Conservation (phyloP, 2,329 filamentous ascomycete genomes). For the Ciborinia camelliae region DNA sequence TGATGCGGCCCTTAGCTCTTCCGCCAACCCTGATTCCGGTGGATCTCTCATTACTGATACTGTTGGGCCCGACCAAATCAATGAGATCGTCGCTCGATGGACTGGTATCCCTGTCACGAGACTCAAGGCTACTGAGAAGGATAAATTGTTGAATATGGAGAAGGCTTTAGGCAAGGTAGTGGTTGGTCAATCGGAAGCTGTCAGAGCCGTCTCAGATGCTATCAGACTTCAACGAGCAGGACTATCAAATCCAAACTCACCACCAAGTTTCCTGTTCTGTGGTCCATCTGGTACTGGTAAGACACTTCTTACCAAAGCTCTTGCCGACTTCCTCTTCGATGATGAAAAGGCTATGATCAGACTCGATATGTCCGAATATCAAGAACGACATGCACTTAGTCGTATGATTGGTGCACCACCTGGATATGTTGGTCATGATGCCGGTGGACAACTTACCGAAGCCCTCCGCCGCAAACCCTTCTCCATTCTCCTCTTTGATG, state of each 20-base stretch:
- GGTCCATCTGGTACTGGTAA: constrained; percentile 98
- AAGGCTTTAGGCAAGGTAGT: constrained; percentile 78
- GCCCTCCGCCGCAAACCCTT: constrained; percentile 90
- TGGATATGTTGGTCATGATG: constrained; percentile 94
- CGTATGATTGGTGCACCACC: constrained; percentile 97
- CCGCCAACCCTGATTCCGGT: constrained; percentile 53
- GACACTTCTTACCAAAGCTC: constrained; percentile 91
- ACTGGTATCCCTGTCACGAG: constrained; percentile 97
- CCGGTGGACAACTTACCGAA: constrained; percentile 93
- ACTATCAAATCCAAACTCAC: constrained; percentile 91
- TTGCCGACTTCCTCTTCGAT: constrained; percentile 97
- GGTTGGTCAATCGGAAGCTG: constrained; percentile 91
- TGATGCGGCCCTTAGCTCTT: constrained; percentile 64
- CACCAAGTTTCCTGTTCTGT: constrained; percentile 97
- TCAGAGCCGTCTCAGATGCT: constrained; percentile 88
- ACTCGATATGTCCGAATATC: constrained; percentile 99
- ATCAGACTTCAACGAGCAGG: constrained; percentile 94
- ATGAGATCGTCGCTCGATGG: constrained; percentile 95
- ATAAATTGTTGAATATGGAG: constrained; percentile 98
- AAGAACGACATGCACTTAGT: constrained; percentile 91
- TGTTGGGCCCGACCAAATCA: constrained; percentile 96
- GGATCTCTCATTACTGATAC: constrained; percentile 84
- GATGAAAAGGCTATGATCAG: constrained; percentile 97
- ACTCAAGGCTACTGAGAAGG: constrained; percentile 92
- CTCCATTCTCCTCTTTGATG: constrained; percentile 96